These are phyloP conservation scores for Wilhelminamyces savonicus DNA, from an alignment of 805 yeast genomes.

Conservation along the genomic window DNA sequence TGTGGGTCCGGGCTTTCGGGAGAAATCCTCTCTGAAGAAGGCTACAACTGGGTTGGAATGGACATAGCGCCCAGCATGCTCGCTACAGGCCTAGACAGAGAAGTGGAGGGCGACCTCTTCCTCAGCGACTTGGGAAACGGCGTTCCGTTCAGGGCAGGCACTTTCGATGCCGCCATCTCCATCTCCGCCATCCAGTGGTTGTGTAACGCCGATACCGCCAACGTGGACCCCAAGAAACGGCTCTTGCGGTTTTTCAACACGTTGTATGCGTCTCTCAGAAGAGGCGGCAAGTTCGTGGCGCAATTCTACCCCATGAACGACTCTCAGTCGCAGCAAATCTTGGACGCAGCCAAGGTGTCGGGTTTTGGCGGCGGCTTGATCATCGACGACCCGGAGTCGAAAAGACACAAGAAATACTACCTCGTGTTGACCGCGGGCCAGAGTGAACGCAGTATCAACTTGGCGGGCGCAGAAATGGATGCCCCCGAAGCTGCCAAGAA, in stretches of 20 bases:
- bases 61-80: constrained; percentile 95
- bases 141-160: constrained; percentile 90
- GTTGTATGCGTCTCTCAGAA: constrained; percentile 72
- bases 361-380: constrained; percentile 97
- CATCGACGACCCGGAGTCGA: constrained; percentile 88
- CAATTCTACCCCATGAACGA: constrained; percentile 95
- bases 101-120: constrained; percentile 88
- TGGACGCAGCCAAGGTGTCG: constrained; percentile 82
- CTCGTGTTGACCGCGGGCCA: constrained; percentile 84
- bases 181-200: constrained; percentile 97
- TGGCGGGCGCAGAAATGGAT: constrained; percentile 78
- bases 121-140: constrained; percentile 92
- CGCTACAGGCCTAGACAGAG: constrained; percentile 89
- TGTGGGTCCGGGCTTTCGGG: constrained; percentile 97
- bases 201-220: constrained; percentile 86
- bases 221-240: constrained; percentile 79
- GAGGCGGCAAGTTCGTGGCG: constrained; percentile 97
- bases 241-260: constrained; percentile 80
- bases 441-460: constrained; percentile 66
- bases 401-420: constrained; percentile 86
- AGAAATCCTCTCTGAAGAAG: constrained; percentile 89
- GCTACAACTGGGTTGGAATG: constrained; percentile 92
- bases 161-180: constrained; percentile 93
- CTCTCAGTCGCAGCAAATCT: constrained; percentile 69
- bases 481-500: constrained; percentile 40